Evolutionary conservation across 140 eudicot species (phyloP).

Genomic region (Senecio squalidus): DNA sequence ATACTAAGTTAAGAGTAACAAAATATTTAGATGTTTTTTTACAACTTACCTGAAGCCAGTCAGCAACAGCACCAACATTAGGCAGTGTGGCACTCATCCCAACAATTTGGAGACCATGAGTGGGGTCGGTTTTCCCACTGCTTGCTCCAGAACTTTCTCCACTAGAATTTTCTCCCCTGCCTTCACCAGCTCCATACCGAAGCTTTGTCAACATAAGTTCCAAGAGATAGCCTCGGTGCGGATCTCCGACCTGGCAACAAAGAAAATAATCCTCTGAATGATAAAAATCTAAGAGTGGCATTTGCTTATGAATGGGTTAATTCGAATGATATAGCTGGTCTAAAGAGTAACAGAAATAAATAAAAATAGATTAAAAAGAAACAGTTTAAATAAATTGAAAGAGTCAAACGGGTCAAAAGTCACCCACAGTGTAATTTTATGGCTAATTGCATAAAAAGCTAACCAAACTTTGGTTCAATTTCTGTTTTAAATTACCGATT

Average conservation of each 20-base stretch:
- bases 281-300: neutral
- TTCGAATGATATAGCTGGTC: too few species aligned
- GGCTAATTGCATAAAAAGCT: too few species aligned
- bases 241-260: conserved; percentile 86
- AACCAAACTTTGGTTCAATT: too few species aligned
- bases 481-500: too few species aligned
- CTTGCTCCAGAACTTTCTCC: conserved; percentile 91
- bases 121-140: conserved; percentile 67
- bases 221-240: conserved; percentile 88
- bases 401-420: neutral
- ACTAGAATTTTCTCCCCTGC: conserved; percentile 68
- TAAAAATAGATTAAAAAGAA: too few species aligned
- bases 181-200: conserved; percentile 96
- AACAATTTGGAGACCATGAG: conserved; percentile 86
- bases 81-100: conserved; percentile 99
- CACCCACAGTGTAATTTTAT: neutral
- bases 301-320: neutral
- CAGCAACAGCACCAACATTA: conserved; percentile 96
- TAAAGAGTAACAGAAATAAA: too few species aligned
- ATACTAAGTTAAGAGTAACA: neutral
- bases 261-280: conserved; percentile 1
- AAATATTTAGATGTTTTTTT: neutral
- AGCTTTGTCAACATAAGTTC: conserved; percentile 95
- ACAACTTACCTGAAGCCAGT: conserved; percentile 94
- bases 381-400: too few species aligned